phyloP scores from a whole-genome alignment of 176 grass and related monocot genomes.

The Triticum turgidum region DNA sequence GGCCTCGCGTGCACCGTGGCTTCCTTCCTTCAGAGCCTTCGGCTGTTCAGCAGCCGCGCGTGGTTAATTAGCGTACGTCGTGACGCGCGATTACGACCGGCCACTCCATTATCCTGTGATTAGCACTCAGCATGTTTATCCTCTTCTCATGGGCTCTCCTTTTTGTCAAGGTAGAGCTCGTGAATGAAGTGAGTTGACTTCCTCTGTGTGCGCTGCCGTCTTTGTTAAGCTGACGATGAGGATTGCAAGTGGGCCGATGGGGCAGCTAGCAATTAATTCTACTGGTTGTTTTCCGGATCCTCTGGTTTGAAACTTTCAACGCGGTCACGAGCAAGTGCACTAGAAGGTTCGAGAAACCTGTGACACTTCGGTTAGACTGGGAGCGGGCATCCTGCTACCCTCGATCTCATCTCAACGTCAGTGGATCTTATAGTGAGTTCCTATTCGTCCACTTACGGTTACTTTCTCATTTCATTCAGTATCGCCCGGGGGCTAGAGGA shows the following conservation, averaged over 20 bases:
- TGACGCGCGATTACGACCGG: slow-evolving; percentile 35
- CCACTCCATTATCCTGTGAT: background rate
- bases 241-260: background rate
- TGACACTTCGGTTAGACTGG: background rate
- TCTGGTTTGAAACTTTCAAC: background rate
- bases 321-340: background rate
- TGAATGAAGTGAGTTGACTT: too few species aligned
- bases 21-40: background rate
- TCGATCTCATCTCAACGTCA: too few species aligned
- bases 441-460: too few species aligned
- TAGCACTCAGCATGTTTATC: slow-evolving; percentile 11
- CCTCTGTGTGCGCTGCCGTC: background rate
- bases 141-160: background rate
- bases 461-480: too few species aligned
- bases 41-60: background rate
- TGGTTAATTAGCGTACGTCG: slow-evolving; percentile 10
- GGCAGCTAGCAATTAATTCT: too few species aligned
- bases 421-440: too few species aligned
- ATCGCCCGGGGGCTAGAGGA: too few species aligned
- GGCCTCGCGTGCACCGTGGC: slow-evolving; percentile 18
- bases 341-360: background rate
- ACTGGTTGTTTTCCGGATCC: too few species aligned
- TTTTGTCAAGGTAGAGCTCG: too few species aligned
- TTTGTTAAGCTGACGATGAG: background rate
- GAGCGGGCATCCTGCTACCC: too few species aligned